These are phyloP conservation scores for Starmera dryadoides DNA, from an alignment of 805 yeast species.

Conservation along the genomic window DNA sequence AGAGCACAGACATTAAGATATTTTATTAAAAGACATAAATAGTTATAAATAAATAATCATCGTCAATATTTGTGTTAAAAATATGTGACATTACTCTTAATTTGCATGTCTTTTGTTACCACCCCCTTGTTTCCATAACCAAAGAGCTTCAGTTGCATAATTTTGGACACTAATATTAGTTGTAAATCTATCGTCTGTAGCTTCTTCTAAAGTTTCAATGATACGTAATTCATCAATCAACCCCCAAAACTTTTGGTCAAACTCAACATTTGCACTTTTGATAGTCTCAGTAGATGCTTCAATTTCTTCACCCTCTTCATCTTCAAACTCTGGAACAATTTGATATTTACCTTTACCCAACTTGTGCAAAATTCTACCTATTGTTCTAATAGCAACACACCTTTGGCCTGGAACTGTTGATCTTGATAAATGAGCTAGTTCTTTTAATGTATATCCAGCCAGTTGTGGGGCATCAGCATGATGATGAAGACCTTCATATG, in stretches of 20 bases:
- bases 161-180: slow-evolving; percentile 66
- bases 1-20: too few relatives aligned
- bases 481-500: slow-evolving; percentile 75
- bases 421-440: slow-evolving; percentile 70
- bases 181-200: slow-evolving; percentile 58
- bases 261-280: slow-evolving; percentile 22
- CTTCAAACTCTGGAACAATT: slow-evolving; percentile 39
- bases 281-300: slow-evolving; percentile 28
- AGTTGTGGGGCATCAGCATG: slow-evolving; percentile 83
- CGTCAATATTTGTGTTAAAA: too few relatives aligned
- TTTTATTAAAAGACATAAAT: too few relatives aligned
- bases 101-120: slow-evolving; percentile 27
- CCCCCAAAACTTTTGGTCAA: slow-evolving; percentile 56
- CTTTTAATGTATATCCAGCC: slow-evolving; percentile 88
- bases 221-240: slow-evolving; percentile 55
- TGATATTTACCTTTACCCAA: slow-evolving; percentile 57
- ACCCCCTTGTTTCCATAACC: slow-evolving; percentile 69
- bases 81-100: too few relatives aligned
- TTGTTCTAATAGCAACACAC: slow-evolving; percentile 74
- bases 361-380: slow-evolving; percentile 83
- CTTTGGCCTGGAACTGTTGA: slow-evolving; percentile 82
- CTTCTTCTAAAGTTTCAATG: slow-evolving; percentile 57
- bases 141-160: slow-evolving; percentile 83
- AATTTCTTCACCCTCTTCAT: slow-evolving; percentile 22
- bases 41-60: too few relatives aligned